Percentiles rank a stretch among this genome's conserved stretches.
These are phyloP conservation scores for Pleomassaria siparia DNA, from an alignment of 2,329 filamentous ascomycete species.

Conservation along the genomic window DNA sequence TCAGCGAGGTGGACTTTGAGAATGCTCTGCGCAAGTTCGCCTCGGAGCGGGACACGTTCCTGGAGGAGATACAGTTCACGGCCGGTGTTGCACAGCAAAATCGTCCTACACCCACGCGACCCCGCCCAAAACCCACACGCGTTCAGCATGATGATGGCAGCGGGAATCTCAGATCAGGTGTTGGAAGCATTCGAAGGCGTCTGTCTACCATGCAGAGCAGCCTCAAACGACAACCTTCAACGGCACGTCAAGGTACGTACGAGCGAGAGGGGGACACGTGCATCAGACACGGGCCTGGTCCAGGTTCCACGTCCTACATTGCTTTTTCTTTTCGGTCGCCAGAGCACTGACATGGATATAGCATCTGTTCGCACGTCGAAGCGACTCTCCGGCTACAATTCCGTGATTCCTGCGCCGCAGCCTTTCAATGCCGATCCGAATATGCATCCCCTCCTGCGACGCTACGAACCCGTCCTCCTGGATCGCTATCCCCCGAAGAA, in stretches of 20 bases:
- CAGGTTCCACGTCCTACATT: constrained; percentile 19
- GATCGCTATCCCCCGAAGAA: constrained; percentile 89
- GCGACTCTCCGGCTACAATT: constrained; percentile 95
- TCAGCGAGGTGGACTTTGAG: constrained; percentile 87
- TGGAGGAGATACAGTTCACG: constrained; percentile 87
- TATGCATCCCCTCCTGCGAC: constrained; percentile 92
- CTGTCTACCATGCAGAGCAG: constrained; percentile 94
- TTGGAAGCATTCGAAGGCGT: constrained; percentile 85
- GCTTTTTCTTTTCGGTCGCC: constrained; percentile 19
- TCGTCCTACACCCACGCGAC: constrained; percentile 58
- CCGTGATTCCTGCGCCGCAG: constrained; percentile 91
- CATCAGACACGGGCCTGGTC: constrained; percentile 4
- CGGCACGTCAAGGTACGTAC: constrained; percentile 71
- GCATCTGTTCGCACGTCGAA: constrained; percentile 78
- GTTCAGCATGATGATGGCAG: constrained; percentile 62
- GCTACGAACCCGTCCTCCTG: constrained; percentile 93
- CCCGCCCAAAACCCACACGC: constrained; percentile 78
- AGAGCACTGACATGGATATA: constrained; percentile 28
- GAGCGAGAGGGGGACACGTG: constrained; percentile 7
- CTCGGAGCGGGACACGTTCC: constrained; percentile 88
- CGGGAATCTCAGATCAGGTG: constrained; percentile 59
- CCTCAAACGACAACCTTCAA: constrained; percentile 79
- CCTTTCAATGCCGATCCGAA: constrained; percentile 85
- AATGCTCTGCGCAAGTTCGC: constrained; percentile 92
- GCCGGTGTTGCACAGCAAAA: constrained; percentile 65